Base-by-base conservation (phyloP, 129 eudicot genomes). In the Tanacetum coccineum region DNA sequence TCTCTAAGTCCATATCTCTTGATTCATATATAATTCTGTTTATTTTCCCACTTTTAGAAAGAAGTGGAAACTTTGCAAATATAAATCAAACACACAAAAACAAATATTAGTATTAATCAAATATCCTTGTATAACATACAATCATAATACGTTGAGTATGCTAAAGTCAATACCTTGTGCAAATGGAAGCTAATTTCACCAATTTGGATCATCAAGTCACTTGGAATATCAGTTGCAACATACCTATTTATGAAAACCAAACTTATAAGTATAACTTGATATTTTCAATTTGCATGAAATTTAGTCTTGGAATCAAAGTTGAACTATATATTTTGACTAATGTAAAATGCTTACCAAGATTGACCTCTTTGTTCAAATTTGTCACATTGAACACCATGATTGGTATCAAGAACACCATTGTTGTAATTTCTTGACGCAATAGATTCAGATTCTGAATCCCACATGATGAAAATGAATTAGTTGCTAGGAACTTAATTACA, bases 331-430 rank as follows among this genome's bases (percentile, higher is more conserved):
- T 2, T 18, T 42, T 40, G 39, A 68, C 45, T 8, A 42, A 56
- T 6, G 6, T 72, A 42, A n/a, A 36, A 59, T 42, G 45, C 88
- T 70, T 91, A 91, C 97, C 96, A 91, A 56, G 93, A 85, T 58
- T 81, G 94, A 57, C 94, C 97, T 85, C 79, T 87, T 78, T 77
- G 94, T 78, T 91, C 88, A 67, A 91, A 91, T n/a, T 81, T 87
- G 81, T 87, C 84, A 39, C 85, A 81, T 58, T 85, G 74, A 40
- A 85, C 69, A 3, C 77, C 79, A 66, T 75, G 80, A 56, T 81
- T 85, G 78, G 70, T 68, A 22, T 76, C 66, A 50, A 82, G 77
- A n/a, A 74, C 85, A 77, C 85, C 94, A 83, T 76, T 87, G 21
- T 68, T 87, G 74, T 77, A 81, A 21, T 85, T 83, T 36, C 89